These are phyloP conservation scores for Cystofilobasidium capitatum DNA, from an alignment of 768 basidiomycete genomes.

Conservation along the genomic window DNA sequence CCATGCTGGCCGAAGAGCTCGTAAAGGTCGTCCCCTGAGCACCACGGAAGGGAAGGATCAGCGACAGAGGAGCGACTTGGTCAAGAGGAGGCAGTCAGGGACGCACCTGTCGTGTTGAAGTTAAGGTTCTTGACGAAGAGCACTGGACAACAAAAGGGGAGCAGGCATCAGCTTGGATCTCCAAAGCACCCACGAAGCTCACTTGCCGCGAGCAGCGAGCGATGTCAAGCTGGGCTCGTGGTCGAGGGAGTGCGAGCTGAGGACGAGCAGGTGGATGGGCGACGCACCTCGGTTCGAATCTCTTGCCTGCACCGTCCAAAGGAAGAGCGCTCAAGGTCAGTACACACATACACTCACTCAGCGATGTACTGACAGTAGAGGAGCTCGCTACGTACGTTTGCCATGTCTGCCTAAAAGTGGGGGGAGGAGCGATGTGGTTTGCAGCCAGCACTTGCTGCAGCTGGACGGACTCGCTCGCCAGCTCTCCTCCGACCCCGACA, in stretches of 20 bases:
- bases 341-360: no score
- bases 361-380: no score
- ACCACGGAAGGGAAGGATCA: background rate
- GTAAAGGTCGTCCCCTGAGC: conserved; percentile 20
- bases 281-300: conserved; percentile 17
- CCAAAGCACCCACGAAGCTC: no score
- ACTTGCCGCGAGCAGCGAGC: background rate
- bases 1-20: conserved; percentile 26
- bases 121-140: conserved; percentile 29
- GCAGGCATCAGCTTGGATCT: no score
- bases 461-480: no score
- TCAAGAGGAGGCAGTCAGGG: background rate
- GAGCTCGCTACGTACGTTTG: no score
- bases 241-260: background rate
- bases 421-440: no score
- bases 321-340: background rate
- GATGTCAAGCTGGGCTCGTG: background rate
- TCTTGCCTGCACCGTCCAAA: background rate
- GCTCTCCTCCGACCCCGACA: no score
- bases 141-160: background rate
- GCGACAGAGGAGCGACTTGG: background rate
- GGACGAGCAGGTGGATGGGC: background rate
- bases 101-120: conserved; percentile 27
- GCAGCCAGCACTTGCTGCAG: no score
- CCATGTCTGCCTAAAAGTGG: no score